These are phyloP conservation scores for Neocucurbitaria cava DNA, from an alignment of 2,329 filamentous ascomycete species.

Conservation along the genomic window DNA sequence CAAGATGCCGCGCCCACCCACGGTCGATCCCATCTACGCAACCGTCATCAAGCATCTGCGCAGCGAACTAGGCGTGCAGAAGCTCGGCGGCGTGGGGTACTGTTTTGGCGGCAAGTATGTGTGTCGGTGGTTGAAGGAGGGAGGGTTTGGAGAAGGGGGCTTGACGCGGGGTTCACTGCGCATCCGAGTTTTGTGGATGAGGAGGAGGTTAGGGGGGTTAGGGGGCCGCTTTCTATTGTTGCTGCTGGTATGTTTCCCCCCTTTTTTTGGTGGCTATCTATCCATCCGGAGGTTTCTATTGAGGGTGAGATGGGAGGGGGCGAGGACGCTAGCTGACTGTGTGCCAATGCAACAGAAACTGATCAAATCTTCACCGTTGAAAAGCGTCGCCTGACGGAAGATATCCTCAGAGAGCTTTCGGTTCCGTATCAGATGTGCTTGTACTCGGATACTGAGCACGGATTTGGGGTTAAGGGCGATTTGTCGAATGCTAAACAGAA, in stretches of 20 bases:
- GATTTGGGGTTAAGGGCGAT: slow-evolving; percentile 76
- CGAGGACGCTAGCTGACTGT: too few relatives aligned
- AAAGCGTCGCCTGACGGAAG: slow-evolving; percentile 65
- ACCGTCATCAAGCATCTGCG: slow-evolving; percentile 65
- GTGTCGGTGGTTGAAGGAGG: slow-evolving; percentile 66
- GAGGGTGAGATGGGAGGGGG: too few relatives aligned
- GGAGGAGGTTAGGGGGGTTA: slow-evolving; percentile 65
- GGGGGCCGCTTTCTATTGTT: slow-evolving; percentile 66
- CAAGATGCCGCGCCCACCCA: slow-evolving; percentile 47
- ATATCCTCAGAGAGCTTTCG: slow-evolving; percentile 61
- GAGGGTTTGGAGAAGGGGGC: too few relatives aligned
- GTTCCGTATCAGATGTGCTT: slow-evolving; percentile 78
- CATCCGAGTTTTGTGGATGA: slow-evolving; percentile 77
- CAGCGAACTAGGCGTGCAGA: slow-evolving; percentile 59
- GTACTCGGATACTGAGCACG: slow-evolving; percentile 74
- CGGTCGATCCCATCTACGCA: slow-evolving; percentile 62
- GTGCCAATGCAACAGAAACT: too few relatives aligned
- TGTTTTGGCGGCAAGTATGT: slow-evolving; percentile 73
- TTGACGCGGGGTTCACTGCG: slow-evolving; percentile 75
- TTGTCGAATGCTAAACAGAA: slow-evolving; percentile 62
- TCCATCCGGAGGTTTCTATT: too few relatives aligned
- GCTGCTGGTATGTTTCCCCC: slow-evolving; percentile 63
- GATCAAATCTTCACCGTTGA: slow-evolving; percentile 66
- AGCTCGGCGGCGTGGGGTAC: slow-evolving; percentile 72
- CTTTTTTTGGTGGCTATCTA: too few relatives aligned